Conservation (phyloP, 306 rosid species). For the Datisca glomerata region DNA sequence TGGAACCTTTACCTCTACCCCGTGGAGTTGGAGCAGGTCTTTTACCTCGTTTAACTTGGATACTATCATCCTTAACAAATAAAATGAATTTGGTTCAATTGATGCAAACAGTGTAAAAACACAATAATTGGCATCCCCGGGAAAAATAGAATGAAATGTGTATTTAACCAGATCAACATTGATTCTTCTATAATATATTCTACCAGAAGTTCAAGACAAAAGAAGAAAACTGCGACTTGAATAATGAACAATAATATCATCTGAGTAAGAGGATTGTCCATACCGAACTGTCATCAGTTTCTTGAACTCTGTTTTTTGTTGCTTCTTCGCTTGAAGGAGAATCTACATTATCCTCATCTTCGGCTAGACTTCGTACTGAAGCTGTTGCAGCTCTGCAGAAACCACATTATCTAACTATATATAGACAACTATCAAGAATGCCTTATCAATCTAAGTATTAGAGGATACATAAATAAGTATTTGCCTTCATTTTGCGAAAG, state of each 20-base stretch:
- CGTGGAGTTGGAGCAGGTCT: slow-evolving; percentile 74
- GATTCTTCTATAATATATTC: no score
- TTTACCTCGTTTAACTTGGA: slow-evolving; percentile 42
- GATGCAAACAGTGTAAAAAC: no score
- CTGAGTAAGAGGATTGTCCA: slow-evolving; percentile 11
- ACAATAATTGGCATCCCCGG: no score
- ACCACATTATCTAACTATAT: slow-evolving; percentile 4
- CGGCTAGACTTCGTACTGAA: slow-evolving; percentile 36
- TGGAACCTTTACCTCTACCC: slow-evolving; percentile 82
- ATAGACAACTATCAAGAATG: no score
- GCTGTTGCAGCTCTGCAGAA: slow-evolving; percentile 67
- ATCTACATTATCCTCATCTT: slow-evolving; percentile 27
- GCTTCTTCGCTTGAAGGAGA: slow-evolving; percentile 62
- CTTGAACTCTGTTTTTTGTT: slow-evolving; percentile 33
- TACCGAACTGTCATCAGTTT: slow-evolving; percentile 75
- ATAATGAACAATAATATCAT: neutral
- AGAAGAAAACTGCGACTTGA: slow-evolving; percentile 1
- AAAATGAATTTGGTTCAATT: slow-evolving; percentile 3
- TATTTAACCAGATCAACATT: no score
- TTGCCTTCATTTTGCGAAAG: no score
- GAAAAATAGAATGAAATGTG: no score
- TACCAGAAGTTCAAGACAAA: slow-evolving; percentile 1
- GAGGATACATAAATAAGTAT: no score
- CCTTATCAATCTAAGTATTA: no score
- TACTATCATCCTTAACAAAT: slow-evolving; percentile 36